These are phyloP conservation scores for Smittium culicis DNA, from an alignment of 371 early-diverging fungal species.

Conservation along the genomic window DNA sequence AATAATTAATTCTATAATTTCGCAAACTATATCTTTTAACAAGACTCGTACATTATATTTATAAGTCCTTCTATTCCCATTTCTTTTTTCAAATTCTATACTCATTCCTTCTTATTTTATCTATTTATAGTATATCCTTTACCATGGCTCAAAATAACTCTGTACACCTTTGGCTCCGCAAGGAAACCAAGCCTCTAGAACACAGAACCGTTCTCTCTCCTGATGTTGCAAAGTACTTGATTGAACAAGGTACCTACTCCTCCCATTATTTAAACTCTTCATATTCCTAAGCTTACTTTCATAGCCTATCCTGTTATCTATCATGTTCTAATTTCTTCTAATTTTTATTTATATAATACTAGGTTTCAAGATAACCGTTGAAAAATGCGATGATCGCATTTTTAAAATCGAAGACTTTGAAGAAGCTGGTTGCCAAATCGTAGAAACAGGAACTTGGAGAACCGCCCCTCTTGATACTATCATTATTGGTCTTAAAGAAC, in stretches of 20 bases:
- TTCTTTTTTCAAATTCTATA: too few species aligned
- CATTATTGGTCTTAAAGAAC: conserved; percentile 90
- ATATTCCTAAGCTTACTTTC: too few species aligned
- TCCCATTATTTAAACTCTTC: conserved; percentile 8
- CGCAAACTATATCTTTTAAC: too few species aligned
- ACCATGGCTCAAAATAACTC: not conserved
- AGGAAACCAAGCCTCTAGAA: conserved; percentile 93
- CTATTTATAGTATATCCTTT: not conserved
- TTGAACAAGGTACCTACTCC: conserved; percentile 43
- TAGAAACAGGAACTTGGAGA: conserved; percentile 65
- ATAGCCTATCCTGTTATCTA: not conserved
- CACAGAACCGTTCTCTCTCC: conserved; percentile 90
- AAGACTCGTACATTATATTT: too few species aligned
- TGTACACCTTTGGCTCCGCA: conserved; percentile 84
- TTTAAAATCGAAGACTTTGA: conserved; percentile 81
- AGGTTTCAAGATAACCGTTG: conserved; percentile 83
- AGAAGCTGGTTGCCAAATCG: conserved; percentile 64
- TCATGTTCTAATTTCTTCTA: not conserved
- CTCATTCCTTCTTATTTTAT: too few species aligned
- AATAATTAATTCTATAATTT: too few species aligned
- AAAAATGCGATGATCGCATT: conserved; percentile 62
- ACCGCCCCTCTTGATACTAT: conserved; percentile 75
- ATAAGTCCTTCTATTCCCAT: too few species aligned
- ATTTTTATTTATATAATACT: not conserved
- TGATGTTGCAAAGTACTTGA: conserved; percentile 51